These are phyloP conservation scores for Byssothecium circinans DNA, from an alignment of 2,329 filamentous ascomycete species.

Conservation along the genomic window DNA sequence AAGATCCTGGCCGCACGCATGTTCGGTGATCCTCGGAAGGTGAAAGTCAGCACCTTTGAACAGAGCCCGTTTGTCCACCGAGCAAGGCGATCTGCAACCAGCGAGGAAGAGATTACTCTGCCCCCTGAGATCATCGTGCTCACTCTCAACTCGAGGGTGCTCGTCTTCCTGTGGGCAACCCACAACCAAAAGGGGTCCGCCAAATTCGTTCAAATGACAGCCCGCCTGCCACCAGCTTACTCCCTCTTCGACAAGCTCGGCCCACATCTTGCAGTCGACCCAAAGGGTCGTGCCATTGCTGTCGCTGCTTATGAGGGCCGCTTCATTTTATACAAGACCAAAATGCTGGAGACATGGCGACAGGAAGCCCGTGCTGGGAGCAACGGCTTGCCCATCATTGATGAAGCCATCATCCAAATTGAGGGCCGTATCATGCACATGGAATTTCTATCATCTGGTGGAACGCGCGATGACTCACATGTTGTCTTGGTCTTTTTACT, in stretches of 20 bases:
- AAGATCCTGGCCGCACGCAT: slow-evolving; percentile 78
- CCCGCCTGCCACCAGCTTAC: slow-evolving; percentile 61
- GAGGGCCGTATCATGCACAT: slow-evolving; percentile 78
- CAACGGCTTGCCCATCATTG: slow-evolving; percentile 61
- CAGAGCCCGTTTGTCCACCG: slow-evolving; percentile 25
- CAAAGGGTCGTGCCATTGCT: slow-evolving; percentile 65
- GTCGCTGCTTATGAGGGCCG: slow-evolving; percentile 70
- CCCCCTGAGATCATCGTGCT: slow-evolving; percentile 83
- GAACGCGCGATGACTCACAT: slow-evolving; percentile 64
- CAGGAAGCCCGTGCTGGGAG: slow-evolving; percentile 44
- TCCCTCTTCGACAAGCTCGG: slow-evolving; percentile 59
- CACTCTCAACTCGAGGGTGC: slow-evolving; percentile 70
- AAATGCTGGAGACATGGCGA: slow-evolving; percentile 57
- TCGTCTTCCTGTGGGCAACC: slow-evolving; percentile 74
- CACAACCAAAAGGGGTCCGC: slow-evolving; percentile 49
- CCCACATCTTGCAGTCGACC: slow-evolving; percentile 75
- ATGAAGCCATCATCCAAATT: slow-evolving; percentile 52
- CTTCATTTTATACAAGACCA: slow-evolving; percentile 72
- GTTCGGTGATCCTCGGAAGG: slow-evolving; percentile 57
- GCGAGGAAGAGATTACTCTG: slow-evolving; percentile 20
- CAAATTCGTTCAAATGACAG: slow-evolving; percentile 63
- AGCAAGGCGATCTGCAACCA: slow-evolving; percentile 14
- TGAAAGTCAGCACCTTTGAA: slow-evolving; percentile 14
- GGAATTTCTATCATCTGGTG: slow-evolving; percentile 79
- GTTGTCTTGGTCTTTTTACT: slow-evolving; percentile 75